phyloP scores from a whole-genome alignment of 495 filamentous ascomycete species.

The Xylaria flabelliformis region DNA sequence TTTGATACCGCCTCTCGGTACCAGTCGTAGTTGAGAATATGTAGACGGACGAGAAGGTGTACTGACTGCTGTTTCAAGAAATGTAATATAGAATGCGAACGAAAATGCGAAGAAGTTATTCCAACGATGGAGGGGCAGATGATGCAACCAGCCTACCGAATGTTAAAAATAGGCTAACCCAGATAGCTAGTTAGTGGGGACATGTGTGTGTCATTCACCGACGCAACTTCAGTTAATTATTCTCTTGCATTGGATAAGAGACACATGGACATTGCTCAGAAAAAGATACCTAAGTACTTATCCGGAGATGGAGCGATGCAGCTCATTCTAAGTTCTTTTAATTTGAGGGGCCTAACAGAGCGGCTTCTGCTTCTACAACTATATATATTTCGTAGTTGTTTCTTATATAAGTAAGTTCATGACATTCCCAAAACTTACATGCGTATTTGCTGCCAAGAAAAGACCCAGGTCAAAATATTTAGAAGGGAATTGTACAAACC shows the following conservation, averaged over 20 bases:
- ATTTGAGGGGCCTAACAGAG: neutral
- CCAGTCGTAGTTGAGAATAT: neutral
- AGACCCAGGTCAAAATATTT: neutral
- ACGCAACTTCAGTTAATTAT: neutral
- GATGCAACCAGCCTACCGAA: constrained; percentile 10
- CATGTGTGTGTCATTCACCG: constrained; percentile 2
- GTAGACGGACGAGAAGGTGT: neutral
- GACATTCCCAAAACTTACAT: neutral
- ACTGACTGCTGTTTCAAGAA: neutral
- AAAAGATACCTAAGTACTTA: neutral
- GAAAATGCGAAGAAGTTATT: neutral
- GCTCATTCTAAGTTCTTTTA: neutral
- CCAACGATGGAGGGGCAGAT: constrained; percentile 12
- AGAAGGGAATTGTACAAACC: neutral
- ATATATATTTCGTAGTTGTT: neutral
- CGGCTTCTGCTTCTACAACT: neutral
- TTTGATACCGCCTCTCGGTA: constrained; percentile 29
- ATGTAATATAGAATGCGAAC: neutral
- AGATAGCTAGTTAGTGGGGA: neutral
- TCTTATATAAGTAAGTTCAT: neutral
- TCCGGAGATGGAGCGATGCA: neutral
- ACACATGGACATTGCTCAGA: neutral
- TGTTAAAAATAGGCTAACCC: neutral
- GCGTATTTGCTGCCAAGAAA: neutral
- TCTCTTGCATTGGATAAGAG: neutral